Evolutionary conservation across 176 grass and related monocot genomes (phyloP).

Genomic region (Poa annua): DNA sequence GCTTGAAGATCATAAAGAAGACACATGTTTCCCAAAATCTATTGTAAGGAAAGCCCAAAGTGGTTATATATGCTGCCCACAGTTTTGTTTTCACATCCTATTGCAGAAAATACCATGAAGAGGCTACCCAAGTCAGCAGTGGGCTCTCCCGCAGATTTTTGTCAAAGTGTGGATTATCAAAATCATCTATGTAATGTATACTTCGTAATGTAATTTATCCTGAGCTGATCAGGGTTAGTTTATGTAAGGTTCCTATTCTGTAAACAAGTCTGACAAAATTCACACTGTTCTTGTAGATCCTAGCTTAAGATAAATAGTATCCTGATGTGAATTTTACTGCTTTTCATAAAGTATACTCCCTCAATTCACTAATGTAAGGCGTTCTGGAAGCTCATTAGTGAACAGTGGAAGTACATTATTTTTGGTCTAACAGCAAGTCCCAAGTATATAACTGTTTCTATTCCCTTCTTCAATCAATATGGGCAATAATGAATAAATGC

Average conservation of each 20-base stretch:
- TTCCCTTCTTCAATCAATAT: slow-evolving; percentile 28
- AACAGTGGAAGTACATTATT: not conserved
- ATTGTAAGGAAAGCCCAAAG: slow-evolving; percentile 6
- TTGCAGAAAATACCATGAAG: not conserved
- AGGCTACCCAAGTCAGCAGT: slow-evolving; percentile 3
- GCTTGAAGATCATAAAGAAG: slow-evolving; percentile 36
- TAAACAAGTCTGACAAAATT: not conserved
- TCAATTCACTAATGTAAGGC: too few relatives aligned
- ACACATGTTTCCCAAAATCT: slow-evolving; percentile 4
- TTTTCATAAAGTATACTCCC: not conserved
- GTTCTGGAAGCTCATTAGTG: too few relatives aligned
- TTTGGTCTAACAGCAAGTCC: not conserved
- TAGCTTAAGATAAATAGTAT: not conserved
- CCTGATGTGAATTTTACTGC: not conserved
- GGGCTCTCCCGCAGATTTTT: slow-evolving; percentile 21
- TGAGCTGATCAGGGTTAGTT: not conserved
- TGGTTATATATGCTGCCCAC: slow-evolving; percentile 3
- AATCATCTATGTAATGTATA: not conserved
- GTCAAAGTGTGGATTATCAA: not conserved
- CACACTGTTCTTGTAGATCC: not conserved
- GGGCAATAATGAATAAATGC: slow-evolving; percentile 20
- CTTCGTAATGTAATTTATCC: not conserved
- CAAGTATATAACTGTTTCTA: slow-evolving; percentile 4
- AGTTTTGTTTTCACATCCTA: slow-evolving; percentile 27
- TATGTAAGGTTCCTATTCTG: not conserved